Base-by-base conservation (phyloP, 495 filamentous ascomycete species). In the Aspergillus saccharolyticus region DNA sequence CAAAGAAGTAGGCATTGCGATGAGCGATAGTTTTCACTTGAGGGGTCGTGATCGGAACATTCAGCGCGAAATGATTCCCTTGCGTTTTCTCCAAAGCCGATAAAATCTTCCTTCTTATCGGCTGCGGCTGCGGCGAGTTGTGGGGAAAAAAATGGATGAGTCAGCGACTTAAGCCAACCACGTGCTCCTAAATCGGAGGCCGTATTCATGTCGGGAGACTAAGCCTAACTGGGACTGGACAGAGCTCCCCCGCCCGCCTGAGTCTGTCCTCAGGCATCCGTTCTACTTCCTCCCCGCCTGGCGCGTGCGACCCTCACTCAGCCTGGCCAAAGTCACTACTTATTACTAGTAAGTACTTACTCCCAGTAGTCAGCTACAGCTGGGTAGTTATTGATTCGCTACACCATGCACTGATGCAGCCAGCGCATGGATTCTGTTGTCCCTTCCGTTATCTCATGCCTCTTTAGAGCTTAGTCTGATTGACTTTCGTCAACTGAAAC, bases 121-220 rank as follows among this genome's bases (percentile, higher is more conserved):
- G 48, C 33, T 39, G 33, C n/a, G n/a, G n/a, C 33, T 39, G 33
- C 14, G 33, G n/a, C n/a, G 43, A 53, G 42, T 33, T 58, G 60
- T 58, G 60, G 60, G 60, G 60, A 53, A 47, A 12, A 39, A 39
- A 39, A 12, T 5, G 19, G 60, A 46, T 62, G 60, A 62, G 20
- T 62, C 60, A 62, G 52, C 52, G 14, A 10, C 43, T 33, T 22
- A 28, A 52, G 28, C 60, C 60, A 62, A 62, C 60, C 60, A 62
- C 60, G 60, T 62, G 60, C 56, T 39, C 22, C 21, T n/a, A 4
- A 28, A 44, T 44, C 12, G 39, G 48, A 19, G 33, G 2, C 33
- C 12, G 47, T 62, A 62, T 62, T 62, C 57, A 54, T 58, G 58
- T 56, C 60, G 33, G 33, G 5, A 12, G 14, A 12, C 33, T 39